Evolutionary conservation across 768 basidiomycete species (phyloP).

Genomic region (Auriscalpium vulgare): DNA sequence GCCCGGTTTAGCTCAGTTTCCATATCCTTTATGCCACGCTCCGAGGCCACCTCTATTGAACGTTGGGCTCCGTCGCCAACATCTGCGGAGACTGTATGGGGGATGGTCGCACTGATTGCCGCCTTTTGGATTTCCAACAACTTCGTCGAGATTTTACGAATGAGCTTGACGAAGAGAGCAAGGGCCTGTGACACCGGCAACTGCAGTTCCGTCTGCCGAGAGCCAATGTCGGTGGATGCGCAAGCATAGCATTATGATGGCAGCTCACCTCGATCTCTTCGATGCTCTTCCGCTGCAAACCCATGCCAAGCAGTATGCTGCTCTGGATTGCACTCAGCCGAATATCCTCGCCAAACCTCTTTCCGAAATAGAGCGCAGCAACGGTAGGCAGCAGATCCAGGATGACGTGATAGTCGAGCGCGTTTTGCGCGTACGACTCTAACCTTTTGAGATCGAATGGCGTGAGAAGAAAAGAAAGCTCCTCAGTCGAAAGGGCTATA

Average conservation of each 20-base stretch:
- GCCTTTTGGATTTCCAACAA: conserved; percentile 75
- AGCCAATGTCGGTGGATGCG: not conserved
- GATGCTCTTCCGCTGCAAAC: conserved; percentile 80
- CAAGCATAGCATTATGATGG: not conserved
- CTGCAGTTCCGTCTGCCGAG: conserved; percentile 60
- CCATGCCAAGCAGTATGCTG: conserved; percentile 83
- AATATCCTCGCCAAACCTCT: conserved; percentile 54
- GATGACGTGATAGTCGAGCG: conserved; percentile 94
- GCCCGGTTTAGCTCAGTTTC: conserved; percentile 43
- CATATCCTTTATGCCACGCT: conserved; percentile 22
- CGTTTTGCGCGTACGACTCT: conserved; percentile 91
- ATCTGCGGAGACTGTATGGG: conserved; percentile 26
- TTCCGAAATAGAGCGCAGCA: conserved; percentile 80
- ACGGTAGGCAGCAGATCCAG: conserved; percentile 83
- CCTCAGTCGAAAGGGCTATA: conserved; percentile 40
- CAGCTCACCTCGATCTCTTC: conserved; percentile 77
- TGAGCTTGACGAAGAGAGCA: conserved; percentile 84
- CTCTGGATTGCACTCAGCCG: conserved; percentile 83
- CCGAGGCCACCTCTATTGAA: conserved; percentile 12
- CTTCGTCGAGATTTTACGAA: conserved; percentile 74
- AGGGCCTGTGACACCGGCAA: conserved; percentile 82
- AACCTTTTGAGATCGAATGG: conserved; percentile 96
- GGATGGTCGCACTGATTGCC: conserved; percentile 59
- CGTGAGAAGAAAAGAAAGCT: conserved; percentile 59
- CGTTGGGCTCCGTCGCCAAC: conserved; percentile 15